Percentiles rank a stretch among this genome's conserved stretches.
Evolutionary conservation across 441 rosid genomes (phyloP).

Genomic region (Populus hybrid): DNA sequence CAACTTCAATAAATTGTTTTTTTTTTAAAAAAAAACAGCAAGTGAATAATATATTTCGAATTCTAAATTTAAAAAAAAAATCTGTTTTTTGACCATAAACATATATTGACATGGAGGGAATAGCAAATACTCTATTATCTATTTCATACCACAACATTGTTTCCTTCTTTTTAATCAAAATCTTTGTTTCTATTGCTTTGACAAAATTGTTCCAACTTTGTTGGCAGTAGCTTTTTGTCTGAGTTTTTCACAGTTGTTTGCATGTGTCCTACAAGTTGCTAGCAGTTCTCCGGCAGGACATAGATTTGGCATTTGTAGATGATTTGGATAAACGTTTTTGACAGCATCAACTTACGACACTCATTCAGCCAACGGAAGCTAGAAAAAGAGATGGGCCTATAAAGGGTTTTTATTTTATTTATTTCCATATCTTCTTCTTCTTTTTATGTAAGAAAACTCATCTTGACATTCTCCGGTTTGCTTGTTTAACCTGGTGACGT

Average conservation of each 20-base stretch:
- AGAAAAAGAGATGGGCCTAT: slow-evolving; percentile 72
- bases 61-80: too few species aligned
- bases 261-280: slow-evolving; percentile 60
- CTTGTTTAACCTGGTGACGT: slow-evolving; percentile 15
- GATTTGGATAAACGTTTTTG: slow-evolving; percentile 77
- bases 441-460: neutral
- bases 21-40: too few species aligned
- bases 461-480: neutral
- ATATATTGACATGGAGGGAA: neutral
- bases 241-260: slow-evolving; percentile 6
- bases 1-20: too few species aligned
- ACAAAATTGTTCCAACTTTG: neutral
- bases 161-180: neutral
- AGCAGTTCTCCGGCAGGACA: slow-evolving; percentile 82
- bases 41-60: too few species aligned
- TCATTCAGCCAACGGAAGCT: slow-evolving; percentile 69
- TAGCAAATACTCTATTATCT: too few species aligned
- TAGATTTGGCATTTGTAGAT: slow-evolving; percentile 85
- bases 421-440: neutral
- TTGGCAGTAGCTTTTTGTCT: too few species aligned
- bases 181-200: neutral
- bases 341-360: slow-evolving; percentile 68
- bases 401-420: slow-evolving; percentile 53
- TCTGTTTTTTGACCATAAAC: neutral
- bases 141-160: neutral